These are phyloP conservation scores for Hortiboletus campestris DNA, from an alignment of 768 basidiomycete species.

Conservation along the genomic window DNA sequence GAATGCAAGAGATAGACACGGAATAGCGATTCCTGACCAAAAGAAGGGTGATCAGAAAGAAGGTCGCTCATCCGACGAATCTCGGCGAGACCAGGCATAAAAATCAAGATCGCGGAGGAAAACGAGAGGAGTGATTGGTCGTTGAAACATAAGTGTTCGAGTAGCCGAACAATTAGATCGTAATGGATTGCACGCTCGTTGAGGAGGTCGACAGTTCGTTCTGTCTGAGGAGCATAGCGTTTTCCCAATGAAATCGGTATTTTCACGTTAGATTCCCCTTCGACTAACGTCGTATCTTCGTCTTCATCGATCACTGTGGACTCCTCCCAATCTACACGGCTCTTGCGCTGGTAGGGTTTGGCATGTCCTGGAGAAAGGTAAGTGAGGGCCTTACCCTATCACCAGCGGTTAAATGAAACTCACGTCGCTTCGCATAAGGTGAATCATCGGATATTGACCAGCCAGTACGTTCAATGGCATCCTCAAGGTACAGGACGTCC, in stretches of 20 bases:
- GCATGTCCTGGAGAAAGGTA: conserved; percentile 46
- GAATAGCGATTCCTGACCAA: conserved; percentile 65
- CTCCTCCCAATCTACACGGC: conserved; percentile 76
- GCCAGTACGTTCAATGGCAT: conserved; percentile 77
- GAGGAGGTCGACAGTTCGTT: conserved; percentile 75
- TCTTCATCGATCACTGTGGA: conserved; percentile 59
- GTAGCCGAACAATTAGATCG: conserved; percentile 79
- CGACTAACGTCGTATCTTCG: conserved; percentile 52
- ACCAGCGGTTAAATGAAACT: conserved; percentile 23
- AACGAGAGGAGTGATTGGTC: conserved; percentile 48
- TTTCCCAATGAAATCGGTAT: conserved; percentile 59
- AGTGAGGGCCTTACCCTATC: background rate
- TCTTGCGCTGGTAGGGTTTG: conserved; percentile 62
- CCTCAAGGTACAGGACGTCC: conserved; percentile 80
- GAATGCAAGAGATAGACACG: conserved; percentile 87
- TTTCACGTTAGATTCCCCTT: conserved; percentile 16
- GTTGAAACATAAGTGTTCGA: conserved; percentile 82
- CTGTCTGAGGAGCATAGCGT: conserved; percentile 75
- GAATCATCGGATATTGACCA: conserved; percentile 82
- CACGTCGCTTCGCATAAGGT: conserved; percentile 73
- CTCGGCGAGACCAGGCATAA: conserved; percentile 93
- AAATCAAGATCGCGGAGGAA: conserved; percentile 83
- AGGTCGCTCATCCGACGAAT: conserved; percentile 87
- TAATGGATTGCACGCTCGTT: conserved; percentile 90
- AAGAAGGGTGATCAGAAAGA: conserved; percentile 68